phyloP scores from a whole-genome alignment of 768 basidiomycete species.

The Termitomyces bulborhizus region DNA sequence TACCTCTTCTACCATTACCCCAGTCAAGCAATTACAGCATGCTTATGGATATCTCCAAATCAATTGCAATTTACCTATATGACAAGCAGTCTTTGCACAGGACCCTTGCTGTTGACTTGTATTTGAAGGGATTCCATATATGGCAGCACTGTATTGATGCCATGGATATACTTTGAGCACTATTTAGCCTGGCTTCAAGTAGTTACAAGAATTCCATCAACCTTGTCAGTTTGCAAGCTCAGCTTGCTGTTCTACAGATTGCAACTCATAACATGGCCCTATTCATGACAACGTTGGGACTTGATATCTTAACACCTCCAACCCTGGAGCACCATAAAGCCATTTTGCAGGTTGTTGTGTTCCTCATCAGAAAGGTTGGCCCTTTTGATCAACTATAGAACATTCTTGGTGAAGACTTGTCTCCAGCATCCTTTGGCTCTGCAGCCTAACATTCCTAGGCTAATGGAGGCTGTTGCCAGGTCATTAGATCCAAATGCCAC shows the following conservation, averaged over 20 bases:
- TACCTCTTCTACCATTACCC: not conserved
- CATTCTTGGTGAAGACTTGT: too few species aligned
- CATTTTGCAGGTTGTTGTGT: slow-evolving; percentile 90
- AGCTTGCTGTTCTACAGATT: slow-evolving; percentile 79
- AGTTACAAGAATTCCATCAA: slow-evolving; percentile 64
- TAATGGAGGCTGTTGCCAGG: slow-evolving; percentile 94
- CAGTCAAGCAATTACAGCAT: slow-evolving; percentile 36
- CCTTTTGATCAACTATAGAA: not conserved
- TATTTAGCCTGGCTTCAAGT: slow-evolving; percentile 77
- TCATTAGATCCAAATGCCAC: slow-evolving; percentile 89
- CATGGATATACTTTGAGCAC: slow-evolving; percentile 76
- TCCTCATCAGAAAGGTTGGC: slow-evolving; percentile 82
- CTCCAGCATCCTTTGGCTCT: slow-evolving; percentile 75
- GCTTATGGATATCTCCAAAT: slow-evolving; percentile 80
- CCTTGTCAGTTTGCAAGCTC: slow-evolving; percentile 65
- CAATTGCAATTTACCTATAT: slow-evolving; percentile 71
- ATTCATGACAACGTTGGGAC: slow-evolving; percentile 89
- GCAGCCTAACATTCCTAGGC: slow-evolving; percentile 73
- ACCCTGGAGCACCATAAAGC: slow-evolving; percentile 75
- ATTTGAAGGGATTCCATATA: slow-evolving; percentile 84
- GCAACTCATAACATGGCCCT: slow-evolving; percentile 77
- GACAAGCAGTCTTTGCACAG: slow-evolving; percentile 63
- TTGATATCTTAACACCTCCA: slow-evolving; percentile 80
- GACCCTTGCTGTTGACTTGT: slow-evolving; percentile 80
- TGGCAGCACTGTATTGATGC: slow-evolving; percentile 95